Evolutionary conservation across 768 basidiomycete genomes (phyloP), one percentile per base, ranked within the genome.

Genomic region (Clavaria fumosa): DNA sequence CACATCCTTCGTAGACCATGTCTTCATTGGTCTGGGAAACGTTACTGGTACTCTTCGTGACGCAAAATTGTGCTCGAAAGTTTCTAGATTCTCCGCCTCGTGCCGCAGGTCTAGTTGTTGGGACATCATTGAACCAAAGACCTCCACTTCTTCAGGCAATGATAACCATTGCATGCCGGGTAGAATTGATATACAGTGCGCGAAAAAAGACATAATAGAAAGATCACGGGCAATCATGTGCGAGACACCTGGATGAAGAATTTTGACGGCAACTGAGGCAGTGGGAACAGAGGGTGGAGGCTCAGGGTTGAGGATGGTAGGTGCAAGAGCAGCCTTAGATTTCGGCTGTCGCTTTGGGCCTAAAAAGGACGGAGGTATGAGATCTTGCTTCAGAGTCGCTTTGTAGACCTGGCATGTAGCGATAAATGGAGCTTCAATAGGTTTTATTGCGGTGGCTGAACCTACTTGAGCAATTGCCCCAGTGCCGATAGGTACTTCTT

Each of bases 161-260:
- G 89, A 95, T 34, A 99, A 58, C 95, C 95, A 99, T 46, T 88
- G 70, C 78, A 95, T 89, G 19, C 89, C 88, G 0, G 95, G 95
- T 38, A 97, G 56, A 20, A 79, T 35, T 36, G 84, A 72, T 42
- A 97, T 66, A 42, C 70, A 56, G 27, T 67, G 66, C 19, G 93
- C 88, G 53, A 97, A 96, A 62, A 93, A 80, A 30, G 70, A 63
- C 90, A 99, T 96, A 60, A 97, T 97, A 34, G 78, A 69, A 35
- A 99, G 73, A 59, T 99, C 95, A 31, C 95, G 74, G 24, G 67
- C 61, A 41, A 99, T 96, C 34, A 69, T 78, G 50, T 86, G 79
- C 18, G 62, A 58, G 14, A 90, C 90, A 35, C 70, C 63, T 1
- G 95, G 95, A 54, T 99, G 95, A 17, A 96, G 73, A 15, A 99